phyloP scores from a whole-genome alignment of 768 basidiomycete genomes.

The Agaricus blazei region DNA sequence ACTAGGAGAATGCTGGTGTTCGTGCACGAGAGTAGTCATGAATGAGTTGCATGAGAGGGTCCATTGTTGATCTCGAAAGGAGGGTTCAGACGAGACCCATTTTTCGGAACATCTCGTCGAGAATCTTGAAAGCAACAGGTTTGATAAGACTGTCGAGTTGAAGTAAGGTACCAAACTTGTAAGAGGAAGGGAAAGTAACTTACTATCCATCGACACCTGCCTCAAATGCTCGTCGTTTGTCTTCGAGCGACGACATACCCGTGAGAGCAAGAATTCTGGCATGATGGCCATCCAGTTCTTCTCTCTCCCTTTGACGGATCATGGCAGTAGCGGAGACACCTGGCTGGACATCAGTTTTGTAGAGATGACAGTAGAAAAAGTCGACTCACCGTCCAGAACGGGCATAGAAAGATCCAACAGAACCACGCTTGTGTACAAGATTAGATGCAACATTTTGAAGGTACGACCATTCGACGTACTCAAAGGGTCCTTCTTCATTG shows the following conservation, averaged over 20 bases:
- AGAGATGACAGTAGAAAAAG: background rate
- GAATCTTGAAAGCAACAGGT: conserved; percentile 89
- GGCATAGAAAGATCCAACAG: conserved; percentile 93
- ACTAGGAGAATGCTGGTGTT: background rate
- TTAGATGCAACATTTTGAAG: background rate
- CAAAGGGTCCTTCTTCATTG: conserved; percentile 70
- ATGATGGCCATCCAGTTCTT: conserved; percentile 23
- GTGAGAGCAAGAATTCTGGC: conserved; percentile 82
- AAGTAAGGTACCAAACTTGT: conserved; percentile 2
- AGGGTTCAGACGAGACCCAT: conserved; percentile 43
- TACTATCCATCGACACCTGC: conserved; percentile 96
- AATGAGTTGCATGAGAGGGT: background rate
- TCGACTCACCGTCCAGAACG: conserved; percentile 68
- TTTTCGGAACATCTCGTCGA: conserved; percentile 79
- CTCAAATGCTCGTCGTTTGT: conserved; percentile 86
- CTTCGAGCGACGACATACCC: conserved; percentile 90
- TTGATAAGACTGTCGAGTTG: conserved; percentile 69
- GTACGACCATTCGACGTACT: conserved; percentile 47
- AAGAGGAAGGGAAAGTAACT: conserved; percentile 26
- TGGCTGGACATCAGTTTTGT: conserved; percentile 19
- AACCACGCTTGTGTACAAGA: conserved; percentile 52
- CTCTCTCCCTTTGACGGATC: conserved; percentile 71
- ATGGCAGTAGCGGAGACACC: conserved; percentile 80
- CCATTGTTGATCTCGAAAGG: background rate
- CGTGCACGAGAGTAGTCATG: background rate